Conservation (phyloP, 805 yeast genomes). For the Kuraishia floccosa region DNA sequence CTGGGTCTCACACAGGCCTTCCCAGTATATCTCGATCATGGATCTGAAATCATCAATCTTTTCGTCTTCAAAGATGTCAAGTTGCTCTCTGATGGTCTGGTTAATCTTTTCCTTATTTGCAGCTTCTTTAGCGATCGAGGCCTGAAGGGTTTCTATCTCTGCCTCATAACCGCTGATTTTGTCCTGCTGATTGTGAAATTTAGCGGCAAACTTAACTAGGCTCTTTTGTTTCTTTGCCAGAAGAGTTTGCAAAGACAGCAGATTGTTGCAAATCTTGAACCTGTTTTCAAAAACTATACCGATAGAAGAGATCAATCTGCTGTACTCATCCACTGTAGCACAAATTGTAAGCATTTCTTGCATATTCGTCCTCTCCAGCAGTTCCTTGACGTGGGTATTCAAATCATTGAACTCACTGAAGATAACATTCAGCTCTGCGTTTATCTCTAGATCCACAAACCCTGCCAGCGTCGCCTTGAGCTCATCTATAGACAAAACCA, state of each 20-base stretch:
- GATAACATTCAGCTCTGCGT: slow-evolving; percentile 50
- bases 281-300: slow-evolving; percentile 68
- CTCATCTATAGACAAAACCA: slow-evolving; percentile 60
- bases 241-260: slow-evolving; percentile 30
- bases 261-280: slow-evolving; percentile 36
- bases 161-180: slow-evolving; percentile 43
- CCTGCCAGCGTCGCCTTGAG: slow-evolving; percentile 39
- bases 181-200: slow-evolving; percentile 45
- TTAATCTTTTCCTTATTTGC: slow-evolving; percentile 54
- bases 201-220: slow-evolving; percentile 29
- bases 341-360: slow-evolving; percentile 85
- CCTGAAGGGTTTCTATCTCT: slow-evolving; percentile 48
- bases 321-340: slow-evolving; percentile 78
- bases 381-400: slow-evolving; percentile 59
- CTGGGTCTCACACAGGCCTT: slow-evolving; percentile 84
- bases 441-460: slow-evolving; percentile 66
- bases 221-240: slow-evolving; percentile 33
- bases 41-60: slow-evolving; percentile 78
- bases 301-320: slow-evolving; percentile 65
- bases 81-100: slow-evolving; percentile 54
- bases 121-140: slow-evolving; percentile 40
- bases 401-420: slow-evolving; percentile 62
- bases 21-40: slow-evolving; percentile 82
- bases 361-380: slow-evolving; percentile 64
- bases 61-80: slow-evolving; percentile 60